Conservation (phyloP, 768 basidiomycete genomes). For the Porphyrellus cyaneotinctus region DNA sequence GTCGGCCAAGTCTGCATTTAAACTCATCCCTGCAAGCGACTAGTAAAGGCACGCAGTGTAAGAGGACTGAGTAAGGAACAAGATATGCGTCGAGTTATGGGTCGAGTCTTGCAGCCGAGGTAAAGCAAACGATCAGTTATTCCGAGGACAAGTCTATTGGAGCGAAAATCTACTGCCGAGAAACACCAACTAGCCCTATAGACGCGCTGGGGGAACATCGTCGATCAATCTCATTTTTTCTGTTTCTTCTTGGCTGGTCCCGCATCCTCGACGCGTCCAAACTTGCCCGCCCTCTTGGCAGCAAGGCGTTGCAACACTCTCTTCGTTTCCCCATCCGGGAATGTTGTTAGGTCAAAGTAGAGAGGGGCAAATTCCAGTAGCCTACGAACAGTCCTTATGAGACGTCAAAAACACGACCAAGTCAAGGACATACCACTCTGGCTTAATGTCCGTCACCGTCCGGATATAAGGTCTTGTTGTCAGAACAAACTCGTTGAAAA, state of each 20-base stretch:
- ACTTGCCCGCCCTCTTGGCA: slow-evolving; percentile 51
- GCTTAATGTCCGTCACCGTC: slow-evolving; percentile 80
- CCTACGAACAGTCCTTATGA: slow-evolving; percentile 34
- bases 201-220: not conserved
- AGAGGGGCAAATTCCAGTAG: slow-evolving; percentile 55
- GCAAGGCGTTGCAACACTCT: slow-evolving; percentile 51
- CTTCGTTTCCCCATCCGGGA: slow-evolving; percentile 72
- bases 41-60: too few species aligned
- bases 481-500: slow-evolving; percentile 93
- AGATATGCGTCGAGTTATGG: too few species aligned
- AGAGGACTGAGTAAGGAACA: too few species aligned
- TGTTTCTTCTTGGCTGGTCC: slow-evolving; percentile 17
- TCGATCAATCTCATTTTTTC: slow-evolving; percentile 5
- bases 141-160: not conserved
- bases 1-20: too few species aligned
- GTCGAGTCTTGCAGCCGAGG: too few species aligned
- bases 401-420: not conserved
- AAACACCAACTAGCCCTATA: not conserved
- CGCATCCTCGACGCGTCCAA: slow-evolving; percentile 5
- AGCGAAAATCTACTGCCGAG: not conserved
- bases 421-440: slow-evolving; percentile 69
- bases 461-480: slow-evolving; percentile 88
- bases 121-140: too few species aligned
- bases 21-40: too few species aligned
- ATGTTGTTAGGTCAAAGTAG: slow-evolving; percentile 67